Evolutionary conservation across 768 basidiomycete species (phyloP).

Genomic region (Coprinopsis strossmayeri): DNA sequence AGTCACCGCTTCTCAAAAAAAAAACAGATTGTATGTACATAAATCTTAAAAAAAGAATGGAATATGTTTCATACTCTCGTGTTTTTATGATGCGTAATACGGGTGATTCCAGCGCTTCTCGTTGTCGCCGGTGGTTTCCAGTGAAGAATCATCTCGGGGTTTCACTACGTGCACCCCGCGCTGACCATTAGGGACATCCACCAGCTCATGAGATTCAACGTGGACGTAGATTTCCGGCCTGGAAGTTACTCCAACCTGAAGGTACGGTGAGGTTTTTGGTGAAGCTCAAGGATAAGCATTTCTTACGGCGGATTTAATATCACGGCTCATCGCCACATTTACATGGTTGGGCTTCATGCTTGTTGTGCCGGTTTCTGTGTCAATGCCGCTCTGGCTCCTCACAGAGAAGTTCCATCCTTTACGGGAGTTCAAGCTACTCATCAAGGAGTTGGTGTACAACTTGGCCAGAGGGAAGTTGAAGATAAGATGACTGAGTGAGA

Average conservation of each 20-base stretch:
- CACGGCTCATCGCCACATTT: background rate
- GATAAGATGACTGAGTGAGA: constrained; percentile 25
- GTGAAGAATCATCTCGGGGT: too few relatives aligned
- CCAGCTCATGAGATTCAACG: constrained; percentile 17
- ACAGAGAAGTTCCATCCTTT: constrained; percentile 21
- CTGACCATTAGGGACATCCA: constrained; percentile 9
- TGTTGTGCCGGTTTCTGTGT: background rate
- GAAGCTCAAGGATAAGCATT: background rate
- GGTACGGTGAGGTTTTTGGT: background rate
- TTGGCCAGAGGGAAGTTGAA: constrained; percentile 34
- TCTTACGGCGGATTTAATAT: background rate
- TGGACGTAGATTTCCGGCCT: constrained; percentile 17
- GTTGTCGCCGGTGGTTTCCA: background rate
- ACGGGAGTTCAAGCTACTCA: constrained; percentile 32
- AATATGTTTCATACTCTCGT: background rate
- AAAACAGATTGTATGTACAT: too few relatives aligned
- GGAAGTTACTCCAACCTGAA: constrained; percentile 1
- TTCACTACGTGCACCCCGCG: too few relatives aligned
- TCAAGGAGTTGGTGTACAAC: constrained; percentile 33
- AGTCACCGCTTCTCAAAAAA: too few relatives aligned
- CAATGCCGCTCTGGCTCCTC: constrained; percentile 3
- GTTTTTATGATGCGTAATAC: constrained; percentile 1
- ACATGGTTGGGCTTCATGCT: background rate
- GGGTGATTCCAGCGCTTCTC: constrained; percentile 7
- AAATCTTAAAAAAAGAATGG: too few relatives aligned